Evolutionary conservation across 1,139 yeast genomes (phyloP).

Genomic region (Scheffersomyces illinoinensis): DNA sequence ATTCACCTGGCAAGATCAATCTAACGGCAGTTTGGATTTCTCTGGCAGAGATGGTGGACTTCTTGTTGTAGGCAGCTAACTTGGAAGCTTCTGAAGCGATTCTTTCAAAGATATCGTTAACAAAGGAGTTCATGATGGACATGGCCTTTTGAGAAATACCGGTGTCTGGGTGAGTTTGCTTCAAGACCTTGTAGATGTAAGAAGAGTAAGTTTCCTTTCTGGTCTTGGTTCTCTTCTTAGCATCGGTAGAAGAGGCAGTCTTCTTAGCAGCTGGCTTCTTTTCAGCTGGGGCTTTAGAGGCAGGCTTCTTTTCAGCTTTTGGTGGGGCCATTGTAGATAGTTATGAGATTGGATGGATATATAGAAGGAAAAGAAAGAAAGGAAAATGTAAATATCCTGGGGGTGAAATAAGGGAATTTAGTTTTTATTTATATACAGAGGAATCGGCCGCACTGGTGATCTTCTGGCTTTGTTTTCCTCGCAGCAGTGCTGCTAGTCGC

Average conservation of each 20-base stretch:
- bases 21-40: slow-evolving; percentile 99
- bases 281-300: slow-evolving; percentile 98
- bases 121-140: slow-evolving; percentile 99
- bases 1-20: slow-evolving; percentile 98
- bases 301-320: slow-evolving; percentile 97
- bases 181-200: slow-evolving; percentile 96
- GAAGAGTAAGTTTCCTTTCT: slow-evolving; percentile 99
- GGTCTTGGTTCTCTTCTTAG: slow-evolving; percentile 94
- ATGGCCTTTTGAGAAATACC: slow-evolving; percentile 99
- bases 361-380: slow-evolving; percentile 7
- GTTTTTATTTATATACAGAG: slow-evolving; percentile 59
- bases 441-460: slow-evolving; percentile 20
- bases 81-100: slow-evolving; percentile 98
- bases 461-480: not conserved
- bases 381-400: slow-evolving; percentile 1
- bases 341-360: slow-evolving; percentile 13
- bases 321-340: slow-evolving; percentile 61
- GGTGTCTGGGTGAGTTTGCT: slow-evolving; percentile 99
- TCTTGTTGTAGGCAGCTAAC: slow-evolving; percentile 99
- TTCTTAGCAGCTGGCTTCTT: slow-evolving; percentile 96
- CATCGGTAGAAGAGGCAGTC: slow-evolving; percentile 71
- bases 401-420: slow-evolving; percentile 38
- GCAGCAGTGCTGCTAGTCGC: not conserved
- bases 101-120: slow-evolving; percentile 94
- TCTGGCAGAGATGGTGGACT: slow-evolving; percentile 98